Conservation (phyloP, 202 grass and related monocot species). For the Digitaria exilis region DNA sequence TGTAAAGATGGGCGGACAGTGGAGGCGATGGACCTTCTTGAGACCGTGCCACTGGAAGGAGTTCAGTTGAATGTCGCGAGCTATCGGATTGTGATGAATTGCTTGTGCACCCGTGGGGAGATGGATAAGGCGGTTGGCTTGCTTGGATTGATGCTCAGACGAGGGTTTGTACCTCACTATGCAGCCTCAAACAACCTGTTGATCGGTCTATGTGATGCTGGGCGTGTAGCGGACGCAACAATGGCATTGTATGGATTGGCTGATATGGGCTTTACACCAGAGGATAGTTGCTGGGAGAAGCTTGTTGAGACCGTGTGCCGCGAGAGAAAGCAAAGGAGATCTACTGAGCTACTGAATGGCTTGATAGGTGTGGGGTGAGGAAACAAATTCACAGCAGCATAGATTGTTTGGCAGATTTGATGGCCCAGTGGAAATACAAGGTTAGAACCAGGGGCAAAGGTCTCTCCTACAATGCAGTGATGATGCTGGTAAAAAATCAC, state of each 20-base stretch:
- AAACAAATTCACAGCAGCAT: not conserved
- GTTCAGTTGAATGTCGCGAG: conserved; percentile 64
- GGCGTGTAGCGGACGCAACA: conserved; percentile 62
- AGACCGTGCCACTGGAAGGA: conserved; percentile 59
- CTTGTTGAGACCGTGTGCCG: conserved; percentile 59
- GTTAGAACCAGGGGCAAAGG: not conserved
- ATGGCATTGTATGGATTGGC: conserved; percentile 66
- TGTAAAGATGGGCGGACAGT: conserved; percentile 53
- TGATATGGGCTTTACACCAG: conserved; percentile 67
- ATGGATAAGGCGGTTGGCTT: conserved; percentile 65
- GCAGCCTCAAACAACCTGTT: conserved; percentile 75
- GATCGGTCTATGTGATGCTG: conserved; percentile 66
- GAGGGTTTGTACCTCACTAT: conserved; percentile 76
- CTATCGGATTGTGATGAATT: conserved; percentile 86
- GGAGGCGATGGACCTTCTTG: conserved; percentile 66
- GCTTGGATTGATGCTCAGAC: conserved; percentile 68
- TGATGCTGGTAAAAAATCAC: not conserved
- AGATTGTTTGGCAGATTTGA: conserved; percentile 1
- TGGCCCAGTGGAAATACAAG: not conserved
- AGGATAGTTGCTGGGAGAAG: conserved; percentile 56
- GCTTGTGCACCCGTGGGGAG: conserved; percentile 51
- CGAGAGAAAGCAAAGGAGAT: conserved; percentile 65
- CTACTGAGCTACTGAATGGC: conserved; percentile 60
- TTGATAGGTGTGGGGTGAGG: conserved; percentile 50
- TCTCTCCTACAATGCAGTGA: not conserved